Conservation (phyloP, 257 asterid species). For the Solanum tacnaense region DNA sequence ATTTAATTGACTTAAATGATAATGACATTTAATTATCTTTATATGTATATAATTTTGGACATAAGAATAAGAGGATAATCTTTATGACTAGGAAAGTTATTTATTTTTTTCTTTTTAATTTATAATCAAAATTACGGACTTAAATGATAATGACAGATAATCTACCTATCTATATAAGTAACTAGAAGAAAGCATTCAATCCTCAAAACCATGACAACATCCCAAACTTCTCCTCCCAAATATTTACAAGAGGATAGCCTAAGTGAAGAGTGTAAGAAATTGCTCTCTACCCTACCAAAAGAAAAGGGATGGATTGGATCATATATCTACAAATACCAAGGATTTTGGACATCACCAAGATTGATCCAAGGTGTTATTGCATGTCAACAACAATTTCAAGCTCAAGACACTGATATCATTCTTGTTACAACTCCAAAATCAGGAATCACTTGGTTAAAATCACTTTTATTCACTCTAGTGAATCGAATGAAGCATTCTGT, state of each 20-base stretch:
- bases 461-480: no score
- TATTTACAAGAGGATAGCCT: neutral
- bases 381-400: no score
- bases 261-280: neutral
- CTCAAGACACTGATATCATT: no score
- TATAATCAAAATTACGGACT: neutral
- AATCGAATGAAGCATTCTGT: no score
- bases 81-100: neutral
- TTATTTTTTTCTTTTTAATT: neutral
- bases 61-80: neutral
- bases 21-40: no score
- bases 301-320: neutral
- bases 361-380: neutral
- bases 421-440: no score
- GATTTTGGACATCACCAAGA: neutral
- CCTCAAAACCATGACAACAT: neutral
- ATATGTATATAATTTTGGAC: no score
- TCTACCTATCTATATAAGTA: neutral
- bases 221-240: neutral
- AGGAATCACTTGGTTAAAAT: no score
- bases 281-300: neutral
- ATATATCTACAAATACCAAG: neutral
- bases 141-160: neutral
- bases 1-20: no score
- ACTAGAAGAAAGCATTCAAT: neutral